phyloP scores from a whole-genome alignment of 2,329 filamentous ascomycete species.

The Lasiodiplodia theobromae region DNA sequence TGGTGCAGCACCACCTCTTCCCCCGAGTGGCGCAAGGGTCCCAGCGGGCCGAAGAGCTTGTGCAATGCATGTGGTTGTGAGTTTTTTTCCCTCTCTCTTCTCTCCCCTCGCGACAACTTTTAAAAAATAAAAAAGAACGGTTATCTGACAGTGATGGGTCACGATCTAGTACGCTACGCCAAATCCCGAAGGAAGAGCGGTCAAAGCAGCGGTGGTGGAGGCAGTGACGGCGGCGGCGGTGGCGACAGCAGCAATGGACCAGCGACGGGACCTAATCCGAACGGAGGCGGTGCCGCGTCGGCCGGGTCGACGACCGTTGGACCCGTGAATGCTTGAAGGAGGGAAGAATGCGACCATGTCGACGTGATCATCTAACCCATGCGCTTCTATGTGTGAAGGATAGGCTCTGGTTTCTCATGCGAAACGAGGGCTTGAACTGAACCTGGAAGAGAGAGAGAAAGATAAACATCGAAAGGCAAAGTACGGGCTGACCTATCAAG shows the following conservation, averaged over 20 bases:
- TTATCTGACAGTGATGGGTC: neutral
- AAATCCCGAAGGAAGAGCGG: slow-evolving; percentile 16
- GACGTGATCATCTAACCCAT: too few species aligned
- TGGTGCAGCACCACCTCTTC: slow-evolving; percentile 16
- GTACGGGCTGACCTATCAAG: too few species aligned
- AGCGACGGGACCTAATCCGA: neutral
- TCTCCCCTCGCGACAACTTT: too few species aligned
- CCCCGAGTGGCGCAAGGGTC: slow-evolving; percentile 27
- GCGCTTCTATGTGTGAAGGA: too few species aligned
- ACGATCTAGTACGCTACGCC: slow-evolving; percentile 16
- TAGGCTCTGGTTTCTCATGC: too few species aligned
- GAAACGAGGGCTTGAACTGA: too few species aligned
- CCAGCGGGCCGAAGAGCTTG: slow-evolving; percentile 16
- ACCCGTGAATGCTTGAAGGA: neutral
- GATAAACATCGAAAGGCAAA: too few species aligned
- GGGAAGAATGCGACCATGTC: neutral
- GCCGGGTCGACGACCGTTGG: neutral
- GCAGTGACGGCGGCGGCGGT: neutral
- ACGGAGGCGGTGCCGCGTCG: neutral
- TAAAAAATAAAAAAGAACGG: neutral
- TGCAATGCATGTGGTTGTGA: slow-evolving; percentile 29
- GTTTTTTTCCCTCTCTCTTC: neutral
- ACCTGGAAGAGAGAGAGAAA: too few species aligned
- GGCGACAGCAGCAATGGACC: neutral
- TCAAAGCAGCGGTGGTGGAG: neutral